A percentile compares a stretch with the other conserved stretches of the same genome.
These are phyloP conservation scores for Cyclotella sp. DNA, from an alignment of 108 stramenopile species.

Conservation along the genomic window DNA sequence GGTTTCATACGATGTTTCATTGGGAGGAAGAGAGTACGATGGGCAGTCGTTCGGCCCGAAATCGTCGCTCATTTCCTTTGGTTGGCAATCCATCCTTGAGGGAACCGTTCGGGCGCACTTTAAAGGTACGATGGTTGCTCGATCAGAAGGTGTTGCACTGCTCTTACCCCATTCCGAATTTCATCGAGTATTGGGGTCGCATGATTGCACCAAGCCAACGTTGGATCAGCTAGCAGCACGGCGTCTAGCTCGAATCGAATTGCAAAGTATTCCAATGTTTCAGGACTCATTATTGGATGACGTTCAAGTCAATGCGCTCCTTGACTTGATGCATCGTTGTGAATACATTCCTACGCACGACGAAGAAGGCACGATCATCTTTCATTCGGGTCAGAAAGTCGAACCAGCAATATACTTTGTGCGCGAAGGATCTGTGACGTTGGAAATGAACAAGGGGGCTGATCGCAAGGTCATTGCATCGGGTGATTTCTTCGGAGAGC, in stretches of 20 bases:
- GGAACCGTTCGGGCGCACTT: not conserved
- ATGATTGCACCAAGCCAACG: not conserved
- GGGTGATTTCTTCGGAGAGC: slow-evolving; percentile 34
- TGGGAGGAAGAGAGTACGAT: slow-evolving; percentile 31
- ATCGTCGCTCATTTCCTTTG: slow-evolving; percentile 22
- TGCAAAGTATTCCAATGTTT: slow-evolving; percentile 50
- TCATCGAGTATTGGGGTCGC: slow-evolving; percentile 15
- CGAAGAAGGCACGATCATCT: slow-evolving; percentile 13
- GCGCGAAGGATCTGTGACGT: slow-evolving; percentile 13
- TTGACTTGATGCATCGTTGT: slow-evolving; percentile 33
- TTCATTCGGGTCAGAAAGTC: slow-evolving; percentile 19
- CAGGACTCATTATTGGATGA: slow-evolving; percentile 23
- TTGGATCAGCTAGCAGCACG: slow-evolving; percentile 25
- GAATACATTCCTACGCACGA: not conserved
- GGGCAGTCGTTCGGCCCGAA: slow-evolving; percentile 17
- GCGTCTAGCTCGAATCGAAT: slow-evolving; percentile 22
- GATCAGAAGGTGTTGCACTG: slow-evolving; percentile 40
- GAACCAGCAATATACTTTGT: slow-evolving; percentile 30
- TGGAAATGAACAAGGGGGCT: slow-evolving; percentile 31
- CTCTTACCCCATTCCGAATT: slow-evolving; percentile 32
- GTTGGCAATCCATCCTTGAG: slow-evolving; percentile 52
- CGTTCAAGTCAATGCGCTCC: slow-evolving; percentile 13
- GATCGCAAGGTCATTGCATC: slow-evolving; percentile 3
- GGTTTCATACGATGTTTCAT: not conserved
- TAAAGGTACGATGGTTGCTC: slow-evolving; percentile 22